Conservation (phyloP, 2,329 filamentous ascomycete species). For the Penicillium sp. region DNA sequence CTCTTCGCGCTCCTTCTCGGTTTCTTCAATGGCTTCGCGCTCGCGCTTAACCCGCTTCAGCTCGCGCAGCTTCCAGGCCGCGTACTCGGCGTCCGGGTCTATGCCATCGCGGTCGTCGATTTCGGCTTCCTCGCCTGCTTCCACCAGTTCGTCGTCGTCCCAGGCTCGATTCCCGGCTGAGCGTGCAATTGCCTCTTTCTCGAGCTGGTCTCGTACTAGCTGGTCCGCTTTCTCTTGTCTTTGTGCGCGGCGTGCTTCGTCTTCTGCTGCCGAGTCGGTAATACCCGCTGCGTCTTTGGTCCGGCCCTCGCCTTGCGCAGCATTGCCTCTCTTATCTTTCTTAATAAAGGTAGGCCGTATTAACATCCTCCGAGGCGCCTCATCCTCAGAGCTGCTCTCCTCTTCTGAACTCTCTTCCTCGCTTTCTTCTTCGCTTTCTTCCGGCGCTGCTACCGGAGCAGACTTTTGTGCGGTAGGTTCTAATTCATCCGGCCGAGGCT, state of each 20-base stretch:
- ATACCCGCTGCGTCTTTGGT: conserved; percentile 15
- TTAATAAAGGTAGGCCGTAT: conserved; percentile 67
- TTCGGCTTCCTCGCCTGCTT: conserved; percentile 66
- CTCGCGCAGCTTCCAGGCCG: conserved; percentile 92
- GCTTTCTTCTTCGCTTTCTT: conserved; percentile 44
- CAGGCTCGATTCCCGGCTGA: conserved; percentile 78
- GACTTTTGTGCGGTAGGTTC: conserved; percentile 17
- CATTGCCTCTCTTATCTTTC: conserved; percentile 57
- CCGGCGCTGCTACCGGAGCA: conserved; percentile 19
- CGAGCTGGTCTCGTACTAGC: conserved; percentile 84
- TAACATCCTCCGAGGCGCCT: conserved; percentile 55
- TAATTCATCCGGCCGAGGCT: conserved; percentile 14
- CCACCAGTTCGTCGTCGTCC: conserved; percentile 67
- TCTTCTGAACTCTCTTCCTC: conserved; percentile 50
- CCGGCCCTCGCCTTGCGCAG: conserved; percentile 23
- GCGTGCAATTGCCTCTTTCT: conserved; percentile 73
- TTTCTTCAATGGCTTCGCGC: conserved; percentile 76
- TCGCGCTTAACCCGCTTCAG: conserved; percentile 84
- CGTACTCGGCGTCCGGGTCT: conserved; percentile 83
- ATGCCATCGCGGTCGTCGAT: conserved; percentile 87
- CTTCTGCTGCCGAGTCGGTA: conserved; percentile 44
- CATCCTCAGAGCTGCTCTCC: conserved; percentile 56
- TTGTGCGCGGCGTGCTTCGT: conserved; percentile 44
- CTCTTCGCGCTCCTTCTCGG: conserved; percentile 83
- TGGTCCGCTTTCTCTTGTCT: conserved; percentile 71